Conservation (phyloP, 1,139 yeast genomes). For the Taphrina confusa region DNA sequence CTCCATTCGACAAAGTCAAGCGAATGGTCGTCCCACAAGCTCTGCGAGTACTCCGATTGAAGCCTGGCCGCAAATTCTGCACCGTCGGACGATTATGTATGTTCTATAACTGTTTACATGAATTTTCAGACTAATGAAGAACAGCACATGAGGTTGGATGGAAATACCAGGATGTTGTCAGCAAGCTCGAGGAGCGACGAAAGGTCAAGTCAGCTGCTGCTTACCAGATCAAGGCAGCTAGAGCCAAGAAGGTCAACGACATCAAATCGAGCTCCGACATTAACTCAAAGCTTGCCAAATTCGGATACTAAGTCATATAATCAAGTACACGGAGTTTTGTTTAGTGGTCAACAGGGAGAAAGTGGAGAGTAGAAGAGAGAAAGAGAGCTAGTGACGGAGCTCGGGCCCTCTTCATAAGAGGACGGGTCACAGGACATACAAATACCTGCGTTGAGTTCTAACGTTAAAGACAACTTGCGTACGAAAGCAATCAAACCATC, state of each 20-base stretch:
- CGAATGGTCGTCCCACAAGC: conserved; percentile 99
- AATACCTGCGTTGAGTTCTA: conserved; percentile 7
- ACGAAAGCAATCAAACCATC: conserved; percentile 15
- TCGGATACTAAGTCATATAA: conserved; percentile 63
- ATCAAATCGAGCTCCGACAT: conserved; percentile 74
- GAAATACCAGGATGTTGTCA: conserved; percentile 98
- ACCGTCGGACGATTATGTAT: conserved; percentile 90
- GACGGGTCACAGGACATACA: conserved; percentile 3
- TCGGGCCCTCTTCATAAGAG: background rate
- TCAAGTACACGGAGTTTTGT: conserved; percentile 10
- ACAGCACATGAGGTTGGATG: conserved; percentile 82
- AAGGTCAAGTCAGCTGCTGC: conserved; percentile 98
- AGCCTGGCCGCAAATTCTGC: conserved; percentile 99
- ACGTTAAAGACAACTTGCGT: conserved; percentile 6
- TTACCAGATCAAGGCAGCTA: conserved; percentile 98
- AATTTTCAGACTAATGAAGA: too few relatives aligned
- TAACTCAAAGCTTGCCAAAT: conserved; percentile 71
- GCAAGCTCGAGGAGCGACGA: conserved; percentile 98
- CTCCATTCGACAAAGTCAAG: conserved; percentile 99
- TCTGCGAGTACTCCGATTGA: conserved; percentile 97
- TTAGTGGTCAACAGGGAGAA: background rate
- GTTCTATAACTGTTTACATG: too few relatives aligned
- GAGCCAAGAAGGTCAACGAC: conserved; percentile 88
- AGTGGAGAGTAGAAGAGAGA: background rate
- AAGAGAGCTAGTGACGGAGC: background rate